Evolutionary conservation across 305 asterid genomes (phyloP).

Genomic region (Fraxinus floribunda): DNA sequence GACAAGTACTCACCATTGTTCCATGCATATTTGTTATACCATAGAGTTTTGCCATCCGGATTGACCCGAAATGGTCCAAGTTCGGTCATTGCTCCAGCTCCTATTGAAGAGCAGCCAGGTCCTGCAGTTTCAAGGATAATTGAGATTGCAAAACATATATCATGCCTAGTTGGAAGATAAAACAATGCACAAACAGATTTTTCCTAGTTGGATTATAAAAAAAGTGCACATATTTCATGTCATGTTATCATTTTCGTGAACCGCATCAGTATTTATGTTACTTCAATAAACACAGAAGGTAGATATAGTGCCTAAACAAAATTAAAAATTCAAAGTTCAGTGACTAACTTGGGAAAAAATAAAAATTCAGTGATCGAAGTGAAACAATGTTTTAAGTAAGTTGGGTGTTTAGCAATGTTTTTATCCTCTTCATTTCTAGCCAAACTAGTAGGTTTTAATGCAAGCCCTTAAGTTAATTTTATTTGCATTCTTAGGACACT

Average conservation of each 20-base stretch:
- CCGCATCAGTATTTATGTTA: neutral
- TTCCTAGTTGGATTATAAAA: neutral
- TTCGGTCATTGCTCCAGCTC: constrained; percentile 42
- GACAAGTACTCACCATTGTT: constrained; percentile 24
- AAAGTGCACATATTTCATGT: neutral
- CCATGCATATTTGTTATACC: constrained; percentile 40
- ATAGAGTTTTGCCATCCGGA: constrained; percentile 39
- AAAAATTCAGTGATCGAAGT: neutral
- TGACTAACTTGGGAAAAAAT: neutral
- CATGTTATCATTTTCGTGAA: neutral
- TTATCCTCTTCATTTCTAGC: neutral
- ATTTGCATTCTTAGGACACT: neutral
- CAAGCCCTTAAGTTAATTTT: neutral
- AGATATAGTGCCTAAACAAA: neutral
- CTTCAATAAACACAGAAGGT: neutral
- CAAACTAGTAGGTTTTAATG: neutral
- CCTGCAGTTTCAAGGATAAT: constrained; percentile 18
- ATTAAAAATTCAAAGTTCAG: neutral
- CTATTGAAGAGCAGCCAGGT: constrained; percentile 44
- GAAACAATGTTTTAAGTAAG: neutral
- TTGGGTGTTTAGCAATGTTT: neutral
- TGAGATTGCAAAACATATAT: neutral
- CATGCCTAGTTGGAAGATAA: neutral
- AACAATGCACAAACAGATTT: neutral
- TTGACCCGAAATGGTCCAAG: constrained; percentile 41